Evolutionary conservation across 176 grass and related monocot genomes (phyloP), one percentile per base, ranked within the genome.

Genomic region (Tuctoria greenei): DNA sequence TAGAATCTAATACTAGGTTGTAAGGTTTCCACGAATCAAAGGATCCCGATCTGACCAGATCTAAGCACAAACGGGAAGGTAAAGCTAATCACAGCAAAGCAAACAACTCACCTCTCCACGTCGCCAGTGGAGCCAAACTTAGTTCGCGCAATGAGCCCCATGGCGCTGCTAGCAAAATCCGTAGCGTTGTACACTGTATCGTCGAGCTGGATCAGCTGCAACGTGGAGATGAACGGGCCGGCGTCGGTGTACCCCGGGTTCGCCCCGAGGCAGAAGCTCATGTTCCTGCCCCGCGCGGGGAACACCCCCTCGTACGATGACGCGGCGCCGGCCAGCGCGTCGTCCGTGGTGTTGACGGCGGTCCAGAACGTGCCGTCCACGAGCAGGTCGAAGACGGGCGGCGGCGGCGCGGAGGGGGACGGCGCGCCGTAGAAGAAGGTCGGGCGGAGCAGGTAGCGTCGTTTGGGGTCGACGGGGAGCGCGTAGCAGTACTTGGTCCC

Each of bases 271-370:
- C 95, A 98, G 77, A 98, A 79, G 45, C 46, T 88, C 34, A 98
- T 41, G 45, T 37, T 84, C 82, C 79, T 86, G 24, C 87, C 91
- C 36, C 24, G 67, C 11, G 86, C 86, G 41, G 70, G 74, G 78
- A 98, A 98, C 62, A 98, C 89, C 40, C 74, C 91, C 84, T 97
- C 95, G 86, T 93, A 93, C 78, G 91, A 89, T 47, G 95, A 97
- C 1, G 88, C 81, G 74, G 79, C 81, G 54, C 91, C 86, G 12
- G 68, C 91, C 9, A 77, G 51, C 50, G 27, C 68, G 46, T 98
- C 95, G 9, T 75, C 84, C 46, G 95, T 81, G 79, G 86, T 98
- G 77, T 94, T 88, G 70, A 98, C 89, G 63, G 70, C 75, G 27
- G 91, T 90, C 89, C 91, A 98, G 72, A 98, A 88, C 41, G 86